Evolutionary conservation across 495 filamentous ascomycete genomes (phyloP), one percentile per base, ranked within the genome.

Genomic region (Xylaria flabelliformis): DNA sequence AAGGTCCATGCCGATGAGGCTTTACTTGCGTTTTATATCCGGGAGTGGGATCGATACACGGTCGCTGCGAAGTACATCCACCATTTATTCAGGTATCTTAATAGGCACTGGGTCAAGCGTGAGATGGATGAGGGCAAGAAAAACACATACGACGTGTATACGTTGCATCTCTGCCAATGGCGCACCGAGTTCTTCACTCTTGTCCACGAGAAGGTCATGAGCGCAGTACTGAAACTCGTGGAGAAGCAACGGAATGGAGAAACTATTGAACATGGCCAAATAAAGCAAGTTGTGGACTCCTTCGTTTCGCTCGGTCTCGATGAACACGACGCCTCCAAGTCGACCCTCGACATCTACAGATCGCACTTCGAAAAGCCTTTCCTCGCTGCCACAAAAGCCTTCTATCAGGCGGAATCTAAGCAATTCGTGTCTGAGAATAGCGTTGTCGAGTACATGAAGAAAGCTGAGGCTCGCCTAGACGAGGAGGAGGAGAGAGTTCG

Each of bases 71-170:
- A 95, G 81, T 98, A 96, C 84, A 93, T 97, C 80, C 97, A 98
- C 82, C 96, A 99, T 80, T 83, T 98, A 3, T 99, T 99, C 87
- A 87, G 91, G 51, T 99, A 99, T 79, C 92, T 99, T 24, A 99
- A 98, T 78, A 89, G 96, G 55, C 96, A 99, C 82, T 99, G 96
- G 96, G 97, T 99, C 21, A 98, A 97, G 86, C 89, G 96, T 29
- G 96, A 99, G 83, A 97, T 99, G 82, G 96, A 99, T 74, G 96
- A 99, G 80, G 97, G 97, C 32, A 99, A 99, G 82, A 99, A 99
- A 85, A 92, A 95, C 75, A 91, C 98, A 7, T 98, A 95, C 82
- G 96, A 99, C 81, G 94, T 99, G 59, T 98, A 99, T 80, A 99
- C 95, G 1, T 83, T 98, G 26, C 96, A 98, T 78, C 85, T 99